Percentiles rank a stretch among this genome's conserved stretches.
These are phyloP conservation scores for Lentinus polychrous DNA, from an alignment of 1,284 basidiomycete genomes.

Conservation along the genomic window DNA sequence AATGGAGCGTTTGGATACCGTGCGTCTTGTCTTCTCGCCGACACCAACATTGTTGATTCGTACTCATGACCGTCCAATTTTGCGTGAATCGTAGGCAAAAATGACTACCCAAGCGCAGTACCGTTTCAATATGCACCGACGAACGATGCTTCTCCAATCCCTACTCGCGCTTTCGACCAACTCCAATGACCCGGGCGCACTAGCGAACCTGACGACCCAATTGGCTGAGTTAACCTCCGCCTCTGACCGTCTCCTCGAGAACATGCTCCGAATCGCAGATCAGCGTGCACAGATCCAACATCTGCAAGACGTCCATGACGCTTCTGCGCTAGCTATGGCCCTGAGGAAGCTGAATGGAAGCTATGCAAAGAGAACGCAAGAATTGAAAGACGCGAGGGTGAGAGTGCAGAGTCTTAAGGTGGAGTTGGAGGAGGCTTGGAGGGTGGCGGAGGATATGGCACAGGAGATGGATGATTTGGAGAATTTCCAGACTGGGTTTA, in stretches of 20 bases:
- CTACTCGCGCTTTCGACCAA: constrained; percentile 31
- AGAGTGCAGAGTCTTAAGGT: constrained; percentile 50
- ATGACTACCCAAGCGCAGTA: constrained; percentile 54
- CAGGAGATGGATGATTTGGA: constrained; percentile 54
- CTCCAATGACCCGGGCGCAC: constrained; percentile 19
- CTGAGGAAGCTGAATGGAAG: constrained; percentile 71
- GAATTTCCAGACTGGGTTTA: constrained; percentile 25
- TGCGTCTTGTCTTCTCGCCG: constrained; percentile 32
- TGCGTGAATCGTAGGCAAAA: constrained; percentile 13
- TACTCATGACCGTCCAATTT: neutral
- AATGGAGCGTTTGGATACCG: constrained; percentile 44
- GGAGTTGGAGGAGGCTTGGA: constrained; percentile 77
- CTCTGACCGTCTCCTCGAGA: constrained; percentile 51
- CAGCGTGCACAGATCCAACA: constrained; percentile 57
- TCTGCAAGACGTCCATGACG: constrained; percentile 57
- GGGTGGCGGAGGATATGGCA: constrained; percentile 65
- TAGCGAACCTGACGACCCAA: constrained; percentile 41
- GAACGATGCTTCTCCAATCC: constrained; percentile 66
- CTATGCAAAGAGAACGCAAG: constrained; percentile 55
- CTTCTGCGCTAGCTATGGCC: constrained; percentile 68
- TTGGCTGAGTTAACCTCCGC: constrained; percentile 52
- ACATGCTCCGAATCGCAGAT: constrained; percentile 50
- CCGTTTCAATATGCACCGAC: constrained; percentile 59
- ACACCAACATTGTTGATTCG: neutral
- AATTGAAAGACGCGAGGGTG: constrained; percentile 41